Evolutionary conservation across 1,139 yeast species (phyloP), one percentile per base, ranked within the genome.

Genomic region (Zygosaccharomyces sapae): DNA sequence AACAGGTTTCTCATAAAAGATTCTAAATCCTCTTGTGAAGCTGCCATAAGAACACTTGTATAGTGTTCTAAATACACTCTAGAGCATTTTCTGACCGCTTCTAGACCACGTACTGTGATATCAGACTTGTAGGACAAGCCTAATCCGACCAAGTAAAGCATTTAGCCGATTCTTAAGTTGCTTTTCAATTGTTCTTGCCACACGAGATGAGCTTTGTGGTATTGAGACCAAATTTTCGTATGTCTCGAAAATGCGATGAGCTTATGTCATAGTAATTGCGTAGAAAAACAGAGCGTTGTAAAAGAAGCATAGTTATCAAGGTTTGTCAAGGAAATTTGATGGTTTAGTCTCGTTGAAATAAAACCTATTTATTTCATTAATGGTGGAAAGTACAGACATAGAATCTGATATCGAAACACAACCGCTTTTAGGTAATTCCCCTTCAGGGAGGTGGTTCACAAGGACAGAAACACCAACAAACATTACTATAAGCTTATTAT

Each of bases 1-100:
- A 30, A 92, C 85, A 59, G 81, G 84, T 55, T 89, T 77, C 6
- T 96, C 97, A 63, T 92, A 92, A 62, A 83, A 88, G 78, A 75
- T 62, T 89, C 97, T 48, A 85, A 52, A 22, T 71, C 70, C 48
- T 74, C 78, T 62, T 81, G 73, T 57, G 84, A 80, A 4, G 97
- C 95, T 24, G 96, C 90, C 97, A 92, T 90, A 53, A 92, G 74
- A 55, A 92, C 90, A 41, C 96, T 86, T 1, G 98, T 92, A 69
- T 92, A 92, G 1, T 96, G 97, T 70, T 92, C 98, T 50, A 92
- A 74, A 59, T 92, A 92, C 9, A 92, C 96, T 36, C 96, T 75
- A 62, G 84, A 81, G 70, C 97, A 90, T 66, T 76, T 79, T 59
- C 77, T 81, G 46, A 92, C 89, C 3, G 85, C 79, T 62, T 90